Base-by-base conservation (phyloP, 306 rosid genomes). In the Medicago ruthenica region DNA sequence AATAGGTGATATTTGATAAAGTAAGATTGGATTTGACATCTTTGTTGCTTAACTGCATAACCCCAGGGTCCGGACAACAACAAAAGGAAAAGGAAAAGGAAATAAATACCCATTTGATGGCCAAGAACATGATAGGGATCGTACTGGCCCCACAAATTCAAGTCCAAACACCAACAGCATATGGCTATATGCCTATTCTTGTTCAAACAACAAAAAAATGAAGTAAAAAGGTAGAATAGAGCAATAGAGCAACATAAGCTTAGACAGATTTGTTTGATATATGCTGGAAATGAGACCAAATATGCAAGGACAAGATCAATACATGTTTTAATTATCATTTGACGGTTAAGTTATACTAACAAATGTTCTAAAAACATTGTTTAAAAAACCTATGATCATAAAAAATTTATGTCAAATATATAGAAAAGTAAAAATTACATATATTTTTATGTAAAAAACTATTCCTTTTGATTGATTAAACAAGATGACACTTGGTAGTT, bases 41-140 rank as follows among this genome's bases (percentile, higher is more conserved):
- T 22, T 40, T 53, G 20, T 18, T 65, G 20, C 11, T 31, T 24
- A 57, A 77, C 18, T 78, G 41, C 54, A 48, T 62, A 79, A 40
- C 69, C 68, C 48, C 20, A 27, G 13, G 57, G 10, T 36, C 22
- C 22, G 55, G 76, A 45, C 81, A 68, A 13, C 16, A 27, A 40
- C 7, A 59, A 47, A 59, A 5, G 13, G 5, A 36, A 69, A 62
- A 48, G 7, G 5, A 36, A 69, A 62, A 48, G 7, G 17, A 67
- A 69, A 62, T 12, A 58, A 76, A 74, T 20, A 16, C 24, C 10
- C 41, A 7, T n/a, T 77, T 27, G 71, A 81, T 79, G 85, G 89
- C 48, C 76, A n/a, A n/a, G n/a, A n/a, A n/a, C n/a, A 13, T 9
- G 70, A 71, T 51, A 7, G 41, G 31, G 22, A 16, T 68, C 48